phyloP scores from a whole-genome alignment of 2,329 filamentous ascomycete species.

The Graphilbum sp. region DNA sequence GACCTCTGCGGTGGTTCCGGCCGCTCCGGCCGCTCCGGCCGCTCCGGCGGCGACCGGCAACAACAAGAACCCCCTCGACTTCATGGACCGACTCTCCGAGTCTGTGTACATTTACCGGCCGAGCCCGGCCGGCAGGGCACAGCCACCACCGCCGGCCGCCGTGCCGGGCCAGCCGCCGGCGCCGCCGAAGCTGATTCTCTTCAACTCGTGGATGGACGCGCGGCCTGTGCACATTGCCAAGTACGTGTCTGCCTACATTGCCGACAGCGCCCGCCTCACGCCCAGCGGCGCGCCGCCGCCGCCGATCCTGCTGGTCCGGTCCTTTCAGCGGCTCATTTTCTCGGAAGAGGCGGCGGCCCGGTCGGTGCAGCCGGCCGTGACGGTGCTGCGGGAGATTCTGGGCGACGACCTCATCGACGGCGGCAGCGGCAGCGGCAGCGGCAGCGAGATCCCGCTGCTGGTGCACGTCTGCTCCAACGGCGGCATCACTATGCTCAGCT shows the following conservation, averaged over 20 bases:
- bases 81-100: constrained; percentile 20
- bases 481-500: constrained; percentile 25
- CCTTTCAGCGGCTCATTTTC: constrained; percentile 20
- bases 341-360: constrained; percentile 15
- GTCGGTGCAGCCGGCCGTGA: constrained; percentile 22
- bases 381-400: constrained; percentile 19
- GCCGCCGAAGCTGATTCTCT: constrained; percentile 28
- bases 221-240: constrained; percentile 33
- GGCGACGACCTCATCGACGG: constrained; percentile 1
- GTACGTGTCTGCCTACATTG: constrained; percentile 29
- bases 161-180: constrained; percentile 1
- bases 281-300: constrained; percentile 17
- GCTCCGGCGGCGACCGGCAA: background rate
- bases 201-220: constrained; percentile 35
- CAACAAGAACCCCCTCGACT: constrained; percentile 12
- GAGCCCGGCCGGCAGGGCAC: constrained; percentile 3
- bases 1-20: background rate
- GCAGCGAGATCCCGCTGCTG: constrained; percentile 17
- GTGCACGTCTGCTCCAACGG: constrained; percentile 37
- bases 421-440: background rate
- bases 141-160: constrained; percentile 1
- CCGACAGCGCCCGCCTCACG: background rate
- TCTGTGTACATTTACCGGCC: constrained; percentile 18
- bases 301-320: constrained; percentile 30
- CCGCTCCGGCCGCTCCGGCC: background rate